These are phyloP conservation scores for Tephrocybe sp. DNA, from an alignment of 768 basidiomycete species.

Conservation along the genomic window DNA sequence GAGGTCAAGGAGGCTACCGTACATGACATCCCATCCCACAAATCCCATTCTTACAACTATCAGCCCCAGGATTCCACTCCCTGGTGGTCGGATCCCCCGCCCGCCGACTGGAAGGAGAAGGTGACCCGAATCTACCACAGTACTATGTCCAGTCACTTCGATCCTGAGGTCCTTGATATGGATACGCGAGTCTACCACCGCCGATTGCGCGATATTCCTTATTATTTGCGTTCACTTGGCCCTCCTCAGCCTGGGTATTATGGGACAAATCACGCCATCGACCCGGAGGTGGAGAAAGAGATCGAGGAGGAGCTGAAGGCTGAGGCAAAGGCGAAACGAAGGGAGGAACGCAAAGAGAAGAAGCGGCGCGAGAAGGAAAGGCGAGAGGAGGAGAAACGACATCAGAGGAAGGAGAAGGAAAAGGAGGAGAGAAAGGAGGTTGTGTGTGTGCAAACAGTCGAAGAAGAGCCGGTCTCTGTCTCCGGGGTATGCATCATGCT, in stretches of 20 bases:
- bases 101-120: constrained; percentile 3
- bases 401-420: background rate
- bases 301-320: background rate
- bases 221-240: background rate
- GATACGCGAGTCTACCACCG: background rate
- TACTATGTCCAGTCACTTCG: too few species aligned
- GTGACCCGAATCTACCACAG: background rate
- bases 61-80: background rate
- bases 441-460: background rate
- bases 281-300: background rate
- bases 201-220: background rate
- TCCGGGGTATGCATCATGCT: background rate
- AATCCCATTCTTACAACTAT: too few species aligned
- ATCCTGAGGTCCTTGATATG: background rate
- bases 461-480: background rate
- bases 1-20: too few species aligned
- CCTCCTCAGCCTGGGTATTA: constrained; percentile 1
- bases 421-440: background rate
- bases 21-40: too few species aligned
- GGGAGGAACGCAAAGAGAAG: background rate
- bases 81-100: constrained; percentile 1
- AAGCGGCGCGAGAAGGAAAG: background rate
- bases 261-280: background rate
- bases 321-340: constrained; percentile 1
- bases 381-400: background rate